Percentiles rank a stretch among this genome's conserved stretches.
Conservation (phyloP, 2,329 filamentous ascomycete species). For the Purpureocillium lavendulum region DNA sequence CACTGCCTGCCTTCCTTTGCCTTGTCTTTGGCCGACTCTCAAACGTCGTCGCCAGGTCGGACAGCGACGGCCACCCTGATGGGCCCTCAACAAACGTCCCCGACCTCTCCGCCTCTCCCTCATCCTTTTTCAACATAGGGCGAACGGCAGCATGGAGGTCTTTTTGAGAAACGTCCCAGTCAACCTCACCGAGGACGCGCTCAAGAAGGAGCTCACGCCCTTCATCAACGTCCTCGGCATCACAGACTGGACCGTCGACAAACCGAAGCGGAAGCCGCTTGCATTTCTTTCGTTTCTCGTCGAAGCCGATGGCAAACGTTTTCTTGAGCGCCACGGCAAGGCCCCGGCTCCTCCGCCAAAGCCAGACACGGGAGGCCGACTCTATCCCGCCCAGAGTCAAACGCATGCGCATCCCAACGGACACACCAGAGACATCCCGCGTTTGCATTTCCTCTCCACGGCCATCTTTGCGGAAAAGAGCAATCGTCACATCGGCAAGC, state of each 20-base stretch:
- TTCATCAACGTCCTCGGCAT: conserved; percentile 32
- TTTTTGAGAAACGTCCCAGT: conserved; percentile 33
- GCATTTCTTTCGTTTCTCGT: conserved; percentile 36
- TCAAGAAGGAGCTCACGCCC: conserved; percentile 29
- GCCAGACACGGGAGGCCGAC: not conserved
- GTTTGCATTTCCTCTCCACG: conserved; percentile 19
- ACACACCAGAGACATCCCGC: conserved; percentile 13
- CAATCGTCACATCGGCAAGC: conserved; percentile 18
- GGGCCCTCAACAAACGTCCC: too few species aligned
- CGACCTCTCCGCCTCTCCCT: too few species aligned
- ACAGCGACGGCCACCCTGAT: too few species aligned
- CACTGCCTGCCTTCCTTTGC: too few species aligned
- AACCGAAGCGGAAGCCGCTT: conserved; percentile 21
- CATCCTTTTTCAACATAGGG: too few species aligned
- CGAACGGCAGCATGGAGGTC: conserved; percentile 31
- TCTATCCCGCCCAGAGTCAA: too few species aligned
- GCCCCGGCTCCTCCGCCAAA: not conserved
- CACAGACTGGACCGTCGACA: conserved; percentile 33
- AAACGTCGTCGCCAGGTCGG: too few species aligned
- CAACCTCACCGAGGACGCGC: conserved; percentile 25
- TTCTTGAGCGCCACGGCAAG: conserved; percentile 30
- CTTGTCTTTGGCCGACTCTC: too few species aligned
- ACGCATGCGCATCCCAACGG: not conserved
- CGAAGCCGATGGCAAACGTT: conserved; percentile 27
- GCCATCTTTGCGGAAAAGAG: conserved; percentile 24